Evolutionary conservation across 768 basidiomycete species (phyloP).

Genomic region (Leucocoprinus birnbaumii): DNA sequence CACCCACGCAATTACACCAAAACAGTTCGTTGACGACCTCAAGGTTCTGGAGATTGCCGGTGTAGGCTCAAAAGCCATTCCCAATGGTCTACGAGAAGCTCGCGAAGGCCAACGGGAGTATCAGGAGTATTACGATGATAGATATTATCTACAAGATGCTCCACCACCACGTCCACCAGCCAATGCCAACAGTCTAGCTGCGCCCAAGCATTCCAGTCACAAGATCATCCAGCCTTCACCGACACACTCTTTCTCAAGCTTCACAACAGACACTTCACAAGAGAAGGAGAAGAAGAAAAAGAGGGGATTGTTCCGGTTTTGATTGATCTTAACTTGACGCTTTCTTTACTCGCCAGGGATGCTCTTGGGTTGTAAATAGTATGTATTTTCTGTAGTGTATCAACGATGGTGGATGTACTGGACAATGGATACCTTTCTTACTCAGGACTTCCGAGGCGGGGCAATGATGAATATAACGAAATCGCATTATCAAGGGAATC

Average conservation of each 20-base stretch:
- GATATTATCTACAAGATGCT: slow-evolving; percentile 66
- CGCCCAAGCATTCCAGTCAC: slow-evolving; percentile 27
- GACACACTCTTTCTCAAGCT: slow-evolving; percentile 48
- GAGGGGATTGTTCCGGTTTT: slow-evolving; percentile 68
- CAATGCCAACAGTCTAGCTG: slow-evolving; percentile 30
- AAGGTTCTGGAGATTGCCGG: slow-evolving; percentile 87
- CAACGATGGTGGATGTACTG: neutral
- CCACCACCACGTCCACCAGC: slow-evolving; percentile 41
- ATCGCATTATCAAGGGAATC: slow-evolving; percentile 10
- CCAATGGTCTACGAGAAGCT: slow-evolving; percentile 62
- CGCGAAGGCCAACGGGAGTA: slow-evolving; percentile 45
- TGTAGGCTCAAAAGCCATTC: slow-evolving; percentile 68
- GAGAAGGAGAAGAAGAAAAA: slow-evolving; percentile 79
- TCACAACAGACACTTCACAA: slow-evolving; percentile 35
- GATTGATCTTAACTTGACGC: slow-evolving; percentile 11
- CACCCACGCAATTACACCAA: slow-evolving; percentile 82
- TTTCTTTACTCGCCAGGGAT: neutral
- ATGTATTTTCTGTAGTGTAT: slow-evolving; percentile 4
- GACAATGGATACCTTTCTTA: neutral
- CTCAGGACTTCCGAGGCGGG: too few species aligned
- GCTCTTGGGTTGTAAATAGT: neutral
- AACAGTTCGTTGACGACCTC: slow-evolving; percentile 82
- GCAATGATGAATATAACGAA: too few species aligned
- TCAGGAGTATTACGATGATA: slow-evolving; percentile 80
- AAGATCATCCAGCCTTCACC: slow-evolving; percentile 44